A percentile compares a stretch with the other conserved stretches of the same genome.
Evolutionary conservation across 208 protist species (phyloP).

Genomic region (Trypanosoma cruzi): DNA sequence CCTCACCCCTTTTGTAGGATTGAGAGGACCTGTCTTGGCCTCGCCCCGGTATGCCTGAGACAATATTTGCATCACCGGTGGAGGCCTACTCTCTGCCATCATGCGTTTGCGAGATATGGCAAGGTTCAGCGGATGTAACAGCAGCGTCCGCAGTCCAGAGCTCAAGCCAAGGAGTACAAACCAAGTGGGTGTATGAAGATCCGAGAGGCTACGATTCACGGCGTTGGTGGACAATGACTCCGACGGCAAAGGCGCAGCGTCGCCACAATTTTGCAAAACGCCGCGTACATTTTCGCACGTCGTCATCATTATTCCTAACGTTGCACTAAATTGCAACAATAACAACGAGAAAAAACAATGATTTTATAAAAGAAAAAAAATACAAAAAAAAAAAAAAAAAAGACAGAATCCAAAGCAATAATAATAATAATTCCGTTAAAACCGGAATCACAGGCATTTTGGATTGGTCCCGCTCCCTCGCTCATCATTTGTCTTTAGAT

Average conservation of each 20-base stretch:
- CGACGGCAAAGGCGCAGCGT: neutral
- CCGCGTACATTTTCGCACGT: neutral
- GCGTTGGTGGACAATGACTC: constrained; percentile 55
- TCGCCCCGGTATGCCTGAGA: constrained; percentile 59
- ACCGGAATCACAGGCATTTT: too few species aligned
- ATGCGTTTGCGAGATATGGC: constrained; percentile 81
- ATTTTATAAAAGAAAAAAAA: constrained; percentile 22
- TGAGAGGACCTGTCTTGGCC: constrained; percentile 9
- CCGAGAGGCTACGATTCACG: constrained; percentile 72
- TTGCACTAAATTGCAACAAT: neutral
- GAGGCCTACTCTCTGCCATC: constrained; percentile 53
- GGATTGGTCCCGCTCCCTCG: too few species aligned
- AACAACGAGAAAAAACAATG: constrained; percentile 10
- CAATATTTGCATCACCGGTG: constrained; percentile 49
- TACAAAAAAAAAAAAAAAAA: too few species aligned
- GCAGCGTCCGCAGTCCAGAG: constrained; percentile 61
- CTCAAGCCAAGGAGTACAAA: constrained; percentile 63
- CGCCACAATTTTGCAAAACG: neutral
- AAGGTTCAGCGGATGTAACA: constrained; percentile 83
- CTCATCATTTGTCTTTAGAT: too few species aligned
- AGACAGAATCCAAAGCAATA: too few species aligned
- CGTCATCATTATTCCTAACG: neutral
- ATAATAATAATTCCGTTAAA: too few species aligned
- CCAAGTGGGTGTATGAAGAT: constrained; percentile 85
- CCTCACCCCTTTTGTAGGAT: constrained; percentile 49